phyloP scores from a whole-genome alignment of 495 filamentous ascomycete genomes.

The Penicillium manginii region DNA sequence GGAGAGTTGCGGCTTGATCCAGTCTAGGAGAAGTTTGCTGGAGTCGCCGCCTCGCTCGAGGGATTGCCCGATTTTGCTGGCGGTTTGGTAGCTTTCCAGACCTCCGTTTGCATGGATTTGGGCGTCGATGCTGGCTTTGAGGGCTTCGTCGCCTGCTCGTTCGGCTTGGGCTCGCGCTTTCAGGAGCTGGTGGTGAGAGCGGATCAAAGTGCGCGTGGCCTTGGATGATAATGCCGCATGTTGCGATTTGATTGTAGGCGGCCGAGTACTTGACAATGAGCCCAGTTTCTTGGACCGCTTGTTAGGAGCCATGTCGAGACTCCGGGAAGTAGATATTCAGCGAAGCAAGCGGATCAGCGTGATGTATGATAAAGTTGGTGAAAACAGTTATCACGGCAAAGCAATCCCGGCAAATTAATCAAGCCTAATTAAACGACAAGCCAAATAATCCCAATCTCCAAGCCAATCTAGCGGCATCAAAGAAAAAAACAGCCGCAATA shows the following conservation, averaged over 20 bases:
- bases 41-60: constrained; percentile 87
- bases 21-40: constrained; percentile 82
- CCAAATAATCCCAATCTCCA: no score
- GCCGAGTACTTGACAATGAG: constrained; percentile 70
- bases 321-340: no score
- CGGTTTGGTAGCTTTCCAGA: constrained; percentile 80
- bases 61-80: constrained; percentile 86
- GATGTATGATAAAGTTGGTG: no score
- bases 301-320: constrained; percentile 12
- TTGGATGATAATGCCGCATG: constrained; percentile 73
- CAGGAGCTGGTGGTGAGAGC: constrained; percentile 79
- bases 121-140: constrained; percentile 58
- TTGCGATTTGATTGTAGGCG: constrained; percentile 57
- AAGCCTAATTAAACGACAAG: no score
- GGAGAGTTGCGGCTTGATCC: constrained; percentile 62
- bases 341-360: no score
- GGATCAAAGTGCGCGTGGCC: constrained; percentile 78
- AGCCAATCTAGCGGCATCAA: not conserved
- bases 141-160: constrained; percentile 59
- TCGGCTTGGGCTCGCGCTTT: constrained; percentile 74
- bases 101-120: constrained; percentile 74
- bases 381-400: no score
- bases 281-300: constrained; percentile 44
- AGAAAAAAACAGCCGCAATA: constrained; percentile 10
- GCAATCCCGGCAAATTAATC: no score